These are phyloP conservation scores for Pythium rhizo-oryzae DNA, from an alignment of 352 stramenopile species.

Conservation along the genomic window DNA sequence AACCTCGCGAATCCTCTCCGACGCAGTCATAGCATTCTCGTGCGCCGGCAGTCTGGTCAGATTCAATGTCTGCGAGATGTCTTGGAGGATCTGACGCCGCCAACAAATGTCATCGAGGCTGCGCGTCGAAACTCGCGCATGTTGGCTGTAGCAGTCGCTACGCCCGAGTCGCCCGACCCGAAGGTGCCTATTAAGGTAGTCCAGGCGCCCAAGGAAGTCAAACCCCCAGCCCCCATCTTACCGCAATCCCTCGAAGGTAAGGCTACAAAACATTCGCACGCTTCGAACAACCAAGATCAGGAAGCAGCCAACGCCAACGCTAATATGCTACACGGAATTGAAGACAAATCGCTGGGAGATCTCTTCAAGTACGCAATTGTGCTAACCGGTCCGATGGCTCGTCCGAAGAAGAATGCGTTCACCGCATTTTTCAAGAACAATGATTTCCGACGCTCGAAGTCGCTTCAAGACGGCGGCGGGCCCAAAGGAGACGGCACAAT, in stretches of 20 bases:
- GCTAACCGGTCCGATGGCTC: slow-evolving; percentile 50
- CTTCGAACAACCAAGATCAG: slow-evolving; percentile 12
- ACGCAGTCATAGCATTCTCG: slow-evolving; percentile 35
- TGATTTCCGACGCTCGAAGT: slow-evolving; percentile 46
- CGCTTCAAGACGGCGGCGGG: slow-evolving; percentile 7
- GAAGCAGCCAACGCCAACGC: neutral
- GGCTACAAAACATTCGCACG: neutral
- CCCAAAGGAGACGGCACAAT: neutral
- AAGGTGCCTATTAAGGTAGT: neutral
- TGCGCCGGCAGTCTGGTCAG: slow-evolving; percentile 30
- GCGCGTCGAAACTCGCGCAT: slow-evolving; percentile 17
- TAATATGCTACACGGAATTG: slow-evolving; percentile 25
- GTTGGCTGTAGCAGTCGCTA: neutral
- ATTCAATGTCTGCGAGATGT: slow-evolving; percentile 38
- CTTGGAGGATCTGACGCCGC: slow-evolving; percentile 30
- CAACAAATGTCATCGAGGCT: slow-evolving; percentile 9
- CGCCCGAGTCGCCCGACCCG: neutral
- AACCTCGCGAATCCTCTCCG: slow-evolving; percentile 7
- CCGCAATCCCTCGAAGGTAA: neutral
- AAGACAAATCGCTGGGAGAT: slow-evolving; percentile 53
- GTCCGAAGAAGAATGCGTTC: slow-evolving; percentile 37
- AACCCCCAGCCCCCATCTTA: too few species aligned
- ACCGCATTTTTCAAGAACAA: slow-evolving; percentile 42
- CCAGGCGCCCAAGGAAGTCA: neutral
- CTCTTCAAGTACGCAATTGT: slow-evolving; percentile 79